A percentile compares a stretch with the other conserved stretches of the same genome.
These are phyloP conservation scores for Cubamyces sp. DNA, from an alignment of 768 basidiomycete genomes.

Conservation along the genomic window DNA sequence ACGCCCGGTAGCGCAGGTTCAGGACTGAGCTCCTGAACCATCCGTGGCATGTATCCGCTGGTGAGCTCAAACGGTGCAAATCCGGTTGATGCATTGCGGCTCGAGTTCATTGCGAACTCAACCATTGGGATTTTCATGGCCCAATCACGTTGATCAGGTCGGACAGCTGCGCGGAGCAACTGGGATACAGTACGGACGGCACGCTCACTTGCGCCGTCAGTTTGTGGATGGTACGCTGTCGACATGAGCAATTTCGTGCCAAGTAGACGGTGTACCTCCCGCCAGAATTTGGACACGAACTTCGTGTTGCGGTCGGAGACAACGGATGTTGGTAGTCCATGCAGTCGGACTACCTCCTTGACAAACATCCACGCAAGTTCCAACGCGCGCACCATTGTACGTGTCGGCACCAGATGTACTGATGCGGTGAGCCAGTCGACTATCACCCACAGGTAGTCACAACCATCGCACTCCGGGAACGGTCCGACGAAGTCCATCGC, in stretches of 20 bases:
- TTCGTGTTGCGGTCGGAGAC: slow-evolving; percentile 37
- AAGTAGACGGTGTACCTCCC: slow-evolving; percentile 23
- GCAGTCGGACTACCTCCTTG: slow-evolving; percentile 26
- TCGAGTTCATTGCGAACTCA: slow-evolving; percentile 45
- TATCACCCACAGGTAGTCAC: slow-evolving; percentile 34
- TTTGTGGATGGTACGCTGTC: slow-evolving; percentile 39
- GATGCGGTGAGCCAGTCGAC: slow-evolving; percentile 28
- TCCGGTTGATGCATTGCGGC: slow-evolving; percentile 36
- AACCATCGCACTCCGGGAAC: slow-evolving; percentile 34
- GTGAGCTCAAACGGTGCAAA: slow-evolving; percentile 40
- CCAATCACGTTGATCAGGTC: slow-evolving; percentile 36
- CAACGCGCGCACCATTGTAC: slow-evolving; percentile 20
- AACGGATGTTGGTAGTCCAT: slow-evolving; percentile 32
- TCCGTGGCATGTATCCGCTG: slow-evolving; percentile 25
- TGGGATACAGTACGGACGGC: slow-evolving; percentile 22
- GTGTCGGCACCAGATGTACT: slow-evolving; percentile 26
- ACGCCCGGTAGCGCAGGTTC: slow-evolving; percentile 27
- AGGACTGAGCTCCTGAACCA: too few relatives aligned
- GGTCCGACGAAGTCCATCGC: slow-evolving; percentile 46
- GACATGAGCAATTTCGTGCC: slow-evolving; percentile 33
- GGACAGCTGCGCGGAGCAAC: slow-evolving; percentile 16
- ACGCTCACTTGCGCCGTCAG: slow-evolving; percentile 33
- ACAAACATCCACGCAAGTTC: slow-evolving; percentile 26
- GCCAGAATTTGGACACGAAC: slow-evolving; percentile 45
- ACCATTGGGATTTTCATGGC: slow-evolving; percentile 35